Evolutionary conservation across 345 rosid species (phyloP).

Genomic region (Sonneratia alba): DNA sequence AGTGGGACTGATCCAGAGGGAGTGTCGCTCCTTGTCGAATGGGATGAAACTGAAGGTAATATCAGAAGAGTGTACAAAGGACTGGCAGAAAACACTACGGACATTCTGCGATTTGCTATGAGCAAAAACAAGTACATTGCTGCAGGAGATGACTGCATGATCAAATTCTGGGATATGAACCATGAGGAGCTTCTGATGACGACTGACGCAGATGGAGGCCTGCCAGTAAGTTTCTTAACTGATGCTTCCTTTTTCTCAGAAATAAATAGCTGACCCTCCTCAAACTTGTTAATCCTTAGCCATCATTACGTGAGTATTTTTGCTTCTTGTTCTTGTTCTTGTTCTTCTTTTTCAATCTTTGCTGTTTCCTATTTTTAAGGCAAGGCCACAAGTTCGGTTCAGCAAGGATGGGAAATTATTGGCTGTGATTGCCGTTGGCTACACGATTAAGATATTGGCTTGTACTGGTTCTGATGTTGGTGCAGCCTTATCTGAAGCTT

Average conservation of each 20-base stretch:
- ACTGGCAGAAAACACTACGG: constrained; percentile 15
- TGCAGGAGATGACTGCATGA: constrained; percentile 26
- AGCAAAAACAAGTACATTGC: constrained; percentile 25
- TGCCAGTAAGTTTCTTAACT: constrained; percentile 33
- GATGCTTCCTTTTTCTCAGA: background rate
- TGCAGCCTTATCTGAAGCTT: constrained; percentile 14
- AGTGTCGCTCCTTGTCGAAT: constrained; percentile 34
- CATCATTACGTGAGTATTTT: background rate
- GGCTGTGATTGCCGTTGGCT: constrained; percentile 21
- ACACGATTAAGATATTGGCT: constrained; percentile 29
- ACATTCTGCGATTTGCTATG: constrained; percentile 21
- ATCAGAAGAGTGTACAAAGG: constrained; percentile 27
- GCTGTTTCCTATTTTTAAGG: constrained; percentile 17
- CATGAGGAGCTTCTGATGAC: constrained; percentile 23
- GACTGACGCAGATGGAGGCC: constrained; percentile 40
- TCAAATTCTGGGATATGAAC: constrained; percentile 33
- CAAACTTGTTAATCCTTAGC: background rate
- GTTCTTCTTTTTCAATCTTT: background rate
- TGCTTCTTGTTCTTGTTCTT: too few species aligned
- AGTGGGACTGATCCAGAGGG: constrained; percentile 28
- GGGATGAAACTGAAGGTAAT: constrained; percentile 26
- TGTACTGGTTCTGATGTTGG: constrained; percentile 9
- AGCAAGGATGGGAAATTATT: constrained; percentile 22
- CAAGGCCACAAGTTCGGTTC: constrained; percentile 23
- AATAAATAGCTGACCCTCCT: background rate